These are phyloP conservation scores for Protomyces arabidopsidicola DNA, from an alignment of 1,139 yeast genomes.

Conservation along the genomic window DNA sequence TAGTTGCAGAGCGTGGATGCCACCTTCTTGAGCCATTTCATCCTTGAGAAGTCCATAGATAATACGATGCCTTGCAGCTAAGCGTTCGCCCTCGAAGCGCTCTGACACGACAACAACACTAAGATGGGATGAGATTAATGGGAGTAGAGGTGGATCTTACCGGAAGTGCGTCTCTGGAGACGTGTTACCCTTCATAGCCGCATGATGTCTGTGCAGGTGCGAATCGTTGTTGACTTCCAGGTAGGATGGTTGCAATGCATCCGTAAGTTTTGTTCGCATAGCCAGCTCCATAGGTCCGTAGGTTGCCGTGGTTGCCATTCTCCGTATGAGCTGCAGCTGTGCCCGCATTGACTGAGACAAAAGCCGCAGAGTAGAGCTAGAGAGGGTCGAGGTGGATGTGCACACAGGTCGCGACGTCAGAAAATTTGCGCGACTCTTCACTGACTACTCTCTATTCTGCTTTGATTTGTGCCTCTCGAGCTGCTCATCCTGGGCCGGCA, in stretches of 20 bases:
- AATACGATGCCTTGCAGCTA: constrained; percentile 75
- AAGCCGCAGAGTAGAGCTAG: too few relatives aligned
- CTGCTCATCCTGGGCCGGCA: too few relatives aligned
- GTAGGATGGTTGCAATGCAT: constrained; percentile 28
- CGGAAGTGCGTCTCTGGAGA: constrained; percentile 75
- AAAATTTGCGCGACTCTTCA: too few relatives aligned
- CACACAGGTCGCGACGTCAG: too few relatives aligned
- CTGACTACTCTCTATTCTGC: too few relatives aligned
- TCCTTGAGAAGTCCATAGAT: constrained; percentile 66
- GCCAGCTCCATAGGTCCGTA: constrained; percentile 9
- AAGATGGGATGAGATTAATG: not conserved
- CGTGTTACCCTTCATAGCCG: constrained; percentile 66
- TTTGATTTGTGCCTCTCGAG: too few relatives aligned
- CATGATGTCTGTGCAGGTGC: constrained; percentile 82
- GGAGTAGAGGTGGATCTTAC: not conserved
- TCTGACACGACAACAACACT: constrained; percentile 54
- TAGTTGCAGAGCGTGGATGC: constrained; percentile 86
- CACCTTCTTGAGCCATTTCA: constrained; percentile 55
- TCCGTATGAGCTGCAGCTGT: not conserved
- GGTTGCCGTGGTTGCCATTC: constrained; percentile 16
- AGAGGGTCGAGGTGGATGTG: too few relatives aligned
- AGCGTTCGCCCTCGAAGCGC: constrained; percentile 58
- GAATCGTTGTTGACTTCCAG: constrained; percentile 74
- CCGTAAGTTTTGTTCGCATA: constrained; percentile 24
- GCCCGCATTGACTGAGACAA: not conserved